A percentile compares a stretch with the other conserved stretches of the same genome.
Evolutionary conservation across 2,329 filamentous ascomycete genomes (phyloP).

Genomic region (Parastagonospora nodorum): DNA sequence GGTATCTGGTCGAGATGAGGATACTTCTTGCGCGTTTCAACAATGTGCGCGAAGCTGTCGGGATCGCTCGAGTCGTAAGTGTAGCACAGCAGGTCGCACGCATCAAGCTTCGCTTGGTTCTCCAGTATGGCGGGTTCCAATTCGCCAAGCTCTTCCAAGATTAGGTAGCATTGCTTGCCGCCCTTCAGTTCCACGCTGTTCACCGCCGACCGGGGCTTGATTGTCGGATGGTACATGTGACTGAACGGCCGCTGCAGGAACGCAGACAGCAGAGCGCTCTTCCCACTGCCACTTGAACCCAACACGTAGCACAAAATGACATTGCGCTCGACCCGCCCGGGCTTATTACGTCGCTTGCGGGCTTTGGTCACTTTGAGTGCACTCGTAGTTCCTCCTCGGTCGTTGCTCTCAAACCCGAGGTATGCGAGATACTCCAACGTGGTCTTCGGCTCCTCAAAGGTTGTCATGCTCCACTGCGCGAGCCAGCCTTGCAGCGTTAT

Average conservation of each 20-base stretch:
- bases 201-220: slow-evolving; percentile 90
- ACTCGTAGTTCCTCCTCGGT: slow-evolving; percentile 74
- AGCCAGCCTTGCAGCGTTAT: slow-evolving; percentile 98
- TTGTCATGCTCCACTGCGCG: slow-evolving; percentile 99
- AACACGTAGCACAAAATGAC: slow-evolving; percentile 94
- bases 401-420: slow-evolving; percentile 85
- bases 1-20: slow-evolving; percentile 87
- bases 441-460: slow-evolving; percentile 92
- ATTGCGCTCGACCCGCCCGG: slow-evolving; percentile 87
- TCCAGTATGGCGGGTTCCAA: slow-evolving; percentile 94
- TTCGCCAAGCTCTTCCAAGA: slow-evolving; percentile 92
- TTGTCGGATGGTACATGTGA: slow-evolving; percentile 85
- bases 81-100: slow-evolving; percentile 93
- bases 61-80: slow-evolving; percentile 97
- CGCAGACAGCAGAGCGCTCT: slow-evolving; percentile 86
- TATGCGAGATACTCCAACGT: slow-evolving; percentile 96
- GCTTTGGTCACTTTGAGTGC: slow-evolving; percentile 93
- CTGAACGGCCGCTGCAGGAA: slow-evolving; percentile 90
- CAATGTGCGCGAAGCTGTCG: slow-evolving; percentile 92
- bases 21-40: slow-evolving; percentile 76
- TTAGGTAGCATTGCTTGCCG: slow-evolving; percentile 95
- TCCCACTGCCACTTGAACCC: slow-evolving; percentile 83
- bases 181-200: slow-evolving; percentile 96
- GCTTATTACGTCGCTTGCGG: slow-evolving; percentile 80
- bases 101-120: slow-evolving; percentile 85